These are phyloP conservation scores for Neofusicoccum umdonicola DNA, from an alignment of 2,329 filamentous ascomycete species.

Conservation along the genomic window DNA sequence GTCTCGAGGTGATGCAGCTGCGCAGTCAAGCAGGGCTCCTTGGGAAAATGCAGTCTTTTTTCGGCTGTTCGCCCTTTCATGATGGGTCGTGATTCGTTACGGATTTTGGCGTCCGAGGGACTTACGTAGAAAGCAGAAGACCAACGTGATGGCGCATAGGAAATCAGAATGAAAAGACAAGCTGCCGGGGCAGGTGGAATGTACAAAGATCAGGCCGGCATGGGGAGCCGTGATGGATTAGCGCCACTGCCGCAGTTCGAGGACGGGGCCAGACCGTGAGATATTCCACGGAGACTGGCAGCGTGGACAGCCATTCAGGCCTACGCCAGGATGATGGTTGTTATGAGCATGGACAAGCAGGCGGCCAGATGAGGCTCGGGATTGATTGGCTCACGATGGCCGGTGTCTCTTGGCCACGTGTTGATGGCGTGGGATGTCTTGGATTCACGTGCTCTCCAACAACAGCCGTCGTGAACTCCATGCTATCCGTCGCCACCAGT, in stretches of 20 bases:
- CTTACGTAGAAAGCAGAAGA: not conserved
- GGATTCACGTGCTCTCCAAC: not conserved
- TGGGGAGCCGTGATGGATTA: not conserved
- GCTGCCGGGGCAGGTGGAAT: not conserved
- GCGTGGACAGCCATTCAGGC: not conserved
- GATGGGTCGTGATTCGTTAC: not conserved
- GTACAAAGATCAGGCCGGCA: not conserved
- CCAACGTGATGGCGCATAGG: not conserved
- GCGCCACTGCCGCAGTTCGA: not conserved
- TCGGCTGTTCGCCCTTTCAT: not conserved
- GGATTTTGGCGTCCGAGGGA: not conserved
- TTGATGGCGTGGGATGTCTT: not conserved
- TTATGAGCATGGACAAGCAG: not conserved
- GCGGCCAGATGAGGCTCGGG: not conserved
- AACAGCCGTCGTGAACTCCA: too few species aligned
- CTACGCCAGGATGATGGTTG: not conserved
- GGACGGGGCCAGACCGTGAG: not conserved
- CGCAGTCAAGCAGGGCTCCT: not conserved
- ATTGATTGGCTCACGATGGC: not conserved
- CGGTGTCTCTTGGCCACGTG: not conserved
- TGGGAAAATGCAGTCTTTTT: constrained; percentile 2
- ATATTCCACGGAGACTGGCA: too few species aligned
- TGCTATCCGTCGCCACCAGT: not conserved
- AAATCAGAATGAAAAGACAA: not conserved
- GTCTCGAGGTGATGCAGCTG: too few species aligned